phyloP scores from a whole-genome alignment of 169 alveolate genomes.

The Cryptosporidium ryanae region DNA sequence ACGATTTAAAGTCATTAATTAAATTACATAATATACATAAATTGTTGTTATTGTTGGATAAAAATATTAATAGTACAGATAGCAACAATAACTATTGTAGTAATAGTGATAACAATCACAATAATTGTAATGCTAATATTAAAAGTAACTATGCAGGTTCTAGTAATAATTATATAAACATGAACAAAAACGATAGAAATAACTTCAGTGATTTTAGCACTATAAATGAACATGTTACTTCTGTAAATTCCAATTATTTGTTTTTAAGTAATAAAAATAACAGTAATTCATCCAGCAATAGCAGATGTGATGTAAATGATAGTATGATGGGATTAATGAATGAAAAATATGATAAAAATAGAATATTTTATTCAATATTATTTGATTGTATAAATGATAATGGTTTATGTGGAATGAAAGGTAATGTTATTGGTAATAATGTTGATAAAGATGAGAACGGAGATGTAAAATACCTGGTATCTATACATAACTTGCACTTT shows the following conservation, averaged over 20 bases:
- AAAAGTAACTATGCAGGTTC: too few relatives aligned
- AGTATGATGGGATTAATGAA: neutral
- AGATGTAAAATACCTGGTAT: conserved; percentile 19
- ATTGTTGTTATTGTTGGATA: neutral
- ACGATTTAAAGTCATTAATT: neutral
- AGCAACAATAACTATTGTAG: neutral
- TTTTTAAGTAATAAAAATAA: neutral
- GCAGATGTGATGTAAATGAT: neutral
- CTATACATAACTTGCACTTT: conserved; percentile 43
- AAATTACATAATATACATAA: conserved; percentile 1
- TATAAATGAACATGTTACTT: neutral
- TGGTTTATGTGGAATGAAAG: neutral
- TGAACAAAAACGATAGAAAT: too few relatives aligned
- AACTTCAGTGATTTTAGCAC: too few relatives aligned
- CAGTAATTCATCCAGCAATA: neutral
- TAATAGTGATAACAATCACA: neutral
- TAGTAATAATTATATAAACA: too few relatives aligned
- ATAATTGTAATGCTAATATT: neutral
- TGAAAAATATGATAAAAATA: conserved; percentile 8
- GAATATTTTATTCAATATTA: neutral
- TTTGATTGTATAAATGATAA: conserved; percentile 1
- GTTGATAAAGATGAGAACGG: neutral
- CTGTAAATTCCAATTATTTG: neutral
- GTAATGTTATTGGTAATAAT: neutral
- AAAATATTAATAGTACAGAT: neutral